phyloP scores from a whole-genome alignment of 2,329 filamentous ascomycete species.

The Bisporella sp. region DNA sequence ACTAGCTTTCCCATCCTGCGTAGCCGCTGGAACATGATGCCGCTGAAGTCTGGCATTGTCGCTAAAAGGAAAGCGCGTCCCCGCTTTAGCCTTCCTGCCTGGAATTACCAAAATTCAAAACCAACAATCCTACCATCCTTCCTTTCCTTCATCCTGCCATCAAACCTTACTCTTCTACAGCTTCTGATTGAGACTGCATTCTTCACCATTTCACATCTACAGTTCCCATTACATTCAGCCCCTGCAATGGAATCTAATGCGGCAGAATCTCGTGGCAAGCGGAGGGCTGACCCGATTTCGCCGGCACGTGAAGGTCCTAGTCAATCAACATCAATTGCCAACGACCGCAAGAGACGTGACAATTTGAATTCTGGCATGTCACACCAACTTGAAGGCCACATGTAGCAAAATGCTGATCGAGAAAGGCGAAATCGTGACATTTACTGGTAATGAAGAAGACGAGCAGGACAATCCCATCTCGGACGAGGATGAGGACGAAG shows the following conservation, averaged over 20 bases:
- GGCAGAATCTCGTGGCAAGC: not conserved
- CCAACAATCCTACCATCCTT: too few species aligned
- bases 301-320: not conserved
- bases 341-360: slow-evolving; percentile 1
- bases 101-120: too few species aligned
- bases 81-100: too few species aligned
- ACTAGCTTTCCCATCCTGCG: too few species aligned
- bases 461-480: not conserved
- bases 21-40: too few species aligned
- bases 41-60: too few species aligned
- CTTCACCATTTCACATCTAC: too few species aligned
- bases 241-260: slow-evolving; percentile 1
- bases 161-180: too few species aligned
- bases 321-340: slow-evolving; percentile 3
- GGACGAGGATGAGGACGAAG: not conserved
- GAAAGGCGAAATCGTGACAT: not conserved
- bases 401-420: not conserved
- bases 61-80: too few species aligned
- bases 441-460: slow-evolving; percentile 2
- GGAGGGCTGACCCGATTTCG: not conserved
- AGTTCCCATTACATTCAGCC: not conserved
- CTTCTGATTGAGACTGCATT: too few species aligned
- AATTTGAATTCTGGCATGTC: not conserved
- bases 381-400: not conserved
- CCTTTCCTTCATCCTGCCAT: too few species aligned